A percentile compares a stretch with the other conserved stretches of the same genome.
These are phyloP conservation scores for Arbutus unedo DNA, from an alignment of 148 eudicot genomes.

Conservation along the genomic window DNA sequence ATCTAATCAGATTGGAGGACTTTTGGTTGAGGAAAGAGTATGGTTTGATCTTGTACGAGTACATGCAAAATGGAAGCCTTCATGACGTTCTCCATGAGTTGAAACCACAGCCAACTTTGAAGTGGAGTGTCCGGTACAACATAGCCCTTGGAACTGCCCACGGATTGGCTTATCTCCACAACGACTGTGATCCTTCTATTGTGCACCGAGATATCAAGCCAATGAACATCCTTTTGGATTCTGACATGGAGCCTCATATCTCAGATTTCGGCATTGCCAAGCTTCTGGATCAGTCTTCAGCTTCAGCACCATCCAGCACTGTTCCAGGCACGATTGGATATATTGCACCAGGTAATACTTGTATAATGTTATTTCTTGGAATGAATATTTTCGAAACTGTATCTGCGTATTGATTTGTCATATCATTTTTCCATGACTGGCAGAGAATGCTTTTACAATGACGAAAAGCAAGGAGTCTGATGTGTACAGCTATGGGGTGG, in stretches of 20 bases:
- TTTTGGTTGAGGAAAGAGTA: conserved; percentile 58
- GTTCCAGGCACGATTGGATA: conserved; percentile 76
- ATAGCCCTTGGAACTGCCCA: conserved; percentile 81
- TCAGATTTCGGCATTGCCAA: conserved; percentile 92
- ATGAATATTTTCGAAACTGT: background rate
- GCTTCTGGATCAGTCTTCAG: conserved; percentile 53
- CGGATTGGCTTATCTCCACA: conserved; percentile 76
- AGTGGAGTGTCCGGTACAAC: conserved; percentile 56
- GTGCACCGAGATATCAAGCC: conserved; percentile 81
- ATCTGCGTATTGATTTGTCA: background rate
- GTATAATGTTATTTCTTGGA: background rate
- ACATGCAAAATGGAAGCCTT: conserved; percentile 84
- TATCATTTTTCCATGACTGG: conserved; percentile 1
- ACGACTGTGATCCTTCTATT: conserved; percentile 69
- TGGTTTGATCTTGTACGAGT: conserved; percentile 60
- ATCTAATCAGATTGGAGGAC: conserved; percentile 53
- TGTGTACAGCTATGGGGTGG: conserved; percentile 87
- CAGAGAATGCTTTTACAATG: conserved; percentile 74
- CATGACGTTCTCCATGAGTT: conserved; percentile 54
- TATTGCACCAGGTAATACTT: conserved; percentile 80
- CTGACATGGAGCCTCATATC: conserved; percentile 83
- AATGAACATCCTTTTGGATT: conserved; percentile 68
- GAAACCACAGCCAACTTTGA: conserved; percentile 32
- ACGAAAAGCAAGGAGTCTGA: conserved; percentile 58
- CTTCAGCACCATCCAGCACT: conserved; percentile 33